Base-by-base conservation (phyloP, 208 protist species). In the Leishmania mexicana region DNA sequence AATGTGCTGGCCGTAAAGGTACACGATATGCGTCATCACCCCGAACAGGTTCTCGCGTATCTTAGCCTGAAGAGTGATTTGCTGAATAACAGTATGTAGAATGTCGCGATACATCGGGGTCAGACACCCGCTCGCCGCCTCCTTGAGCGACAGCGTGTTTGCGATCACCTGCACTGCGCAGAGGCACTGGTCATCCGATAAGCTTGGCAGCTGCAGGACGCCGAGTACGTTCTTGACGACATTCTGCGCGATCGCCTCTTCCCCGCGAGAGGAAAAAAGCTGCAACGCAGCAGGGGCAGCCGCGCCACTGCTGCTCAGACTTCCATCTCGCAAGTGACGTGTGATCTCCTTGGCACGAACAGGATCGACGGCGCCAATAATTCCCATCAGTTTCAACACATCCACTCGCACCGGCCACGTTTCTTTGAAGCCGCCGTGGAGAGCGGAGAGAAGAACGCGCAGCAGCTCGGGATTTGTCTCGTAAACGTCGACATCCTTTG, bases 341-440 rank as follows among this genome's bases (percentile, higher is more conserved):
- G 88, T 88, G 58, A 97, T 95, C 78, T 94, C 90, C 81, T 96
- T 98, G 70, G 95, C 91, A 31, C 84, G 86, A 57, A 94, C 87
- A 38, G 95, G 95, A 79, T 96, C 90, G 10, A 98, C 88, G 2
- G 95, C 95, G 13, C 95, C 95, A 78, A 98, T 95, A 75, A 96
- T 93, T 74, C 95, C 95, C 90, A 98, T 95, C 83, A 98, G 85
- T 83, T 96, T 92, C 53, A 98, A 85, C 62, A 97, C 93, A 83
- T 98, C 95, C 72, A 90, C 83, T 57, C 94, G 91, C n/a, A 98
- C 89, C 54, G 91, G 92, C 92, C 92, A 96, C 62, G 90, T 90
- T 80, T 98, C 94, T 82, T 98, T 97, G 76, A 96, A 96, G 57
- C 93, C 90, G 64, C 94, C 94, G 78, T 96, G 94, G 58, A 98